Conservation (phyloP, 2,329 filamentous ascomycete genomes). For the Hortaea werneckii region DNA sequence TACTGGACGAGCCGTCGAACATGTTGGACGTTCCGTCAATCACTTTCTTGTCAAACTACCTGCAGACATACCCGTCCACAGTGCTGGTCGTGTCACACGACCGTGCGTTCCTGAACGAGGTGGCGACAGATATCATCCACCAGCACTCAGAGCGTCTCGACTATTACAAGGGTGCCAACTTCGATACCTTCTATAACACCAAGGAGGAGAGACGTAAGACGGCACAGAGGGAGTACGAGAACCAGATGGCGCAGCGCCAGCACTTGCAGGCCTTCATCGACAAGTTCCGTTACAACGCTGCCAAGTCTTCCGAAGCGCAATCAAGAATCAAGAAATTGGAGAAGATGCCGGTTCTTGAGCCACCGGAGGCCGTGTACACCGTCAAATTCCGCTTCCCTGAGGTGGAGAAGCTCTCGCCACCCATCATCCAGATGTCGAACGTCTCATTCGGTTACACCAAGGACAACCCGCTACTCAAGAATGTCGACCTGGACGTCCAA, state of each 20-base stretch:
- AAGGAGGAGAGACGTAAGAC: slow-evolving; percentile 96
- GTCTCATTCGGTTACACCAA: slow-evolving; percentile 81
- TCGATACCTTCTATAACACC: slow-evolving; percentile 91
- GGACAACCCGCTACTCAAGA: slow-evolving; percentile 68
- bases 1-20: slow-evolving; percentile 98
- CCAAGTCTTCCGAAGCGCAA: slow-evolving; percentile 95
- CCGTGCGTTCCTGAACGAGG: slow-evolving; percentile 95
- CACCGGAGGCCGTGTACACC: slow-evolving; percentile 87
- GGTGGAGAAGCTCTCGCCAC: slow-evolving; percentile 92
- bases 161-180: slow-evolving; percentile 97
- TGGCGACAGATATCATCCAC: slow-evolving; percentile 98
- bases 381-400: slow-evolving; percentile 97
- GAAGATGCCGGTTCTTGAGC: slow-evolving; percentile 83
- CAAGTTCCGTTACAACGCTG: slow-evolving; percentile 98
- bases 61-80: slow-evolving; percentile 88
- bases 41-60: slow-evolving; percentile 91
- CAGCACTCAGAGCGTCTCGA: slow-evolving; percentile 95
- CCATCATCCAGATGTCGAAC: slow-evolving; percentile 93
- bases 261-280: slow-evolving; percentile 98
- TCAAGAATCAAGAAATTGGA: slow-evolving; percentile 99
- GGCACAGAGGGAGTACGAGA: slow-evolving; percentile 94
- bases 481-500: slow-evolving; percentile 93
- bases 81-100: slow-evolving; percentile 97
- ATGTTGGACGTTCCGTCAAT: slow-evolving; percentile 99
- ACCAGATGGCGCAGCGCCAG: slow-evolving; percentile 87